Conservation (phyloP, 1,139 yeast genomes). For the Meyerozyma guilliermondii region DNA sequence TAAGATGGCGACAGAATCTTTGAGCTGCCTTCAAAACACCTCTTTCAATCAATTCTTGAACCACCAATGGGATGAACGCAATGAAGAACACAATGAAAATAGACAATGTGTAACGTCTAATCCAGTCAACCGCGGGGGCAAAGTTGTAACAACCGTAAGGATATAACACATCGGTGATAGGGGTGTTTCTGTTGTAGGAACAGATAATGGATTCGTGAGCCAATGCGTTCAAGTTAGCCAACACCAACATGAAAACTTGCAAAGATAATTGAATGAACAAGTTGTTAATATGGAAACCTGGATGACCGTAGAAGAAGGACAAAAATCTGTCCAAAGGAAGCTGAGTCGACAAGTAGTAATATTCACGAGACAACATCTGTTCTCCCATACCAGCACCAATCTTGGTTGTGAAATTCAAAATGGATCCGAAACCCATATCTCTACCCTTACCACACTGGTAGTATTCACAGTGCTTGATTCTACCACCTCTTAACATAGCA, state of each 20-base stretch:
- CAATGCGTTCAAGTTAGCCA: conserved; percentile 86
- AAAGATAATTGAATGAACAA: conserved; percentile 92
- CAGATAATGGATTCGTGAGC: conserved; percentile 89
- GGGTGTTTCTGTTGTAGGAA: conserved; percentile 75
- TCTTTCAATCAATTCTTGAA: conserved; percentile 95
- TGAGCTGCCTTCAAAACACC: conserved; percentile 95
- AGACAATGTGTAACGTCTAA: conserved; percentile 94
- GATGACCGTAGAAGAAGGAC: conserved; percentile 97
- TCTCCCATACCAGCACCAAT: conserved; percentile 99
- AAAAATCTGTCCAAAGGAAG: conserved; percentile 95
- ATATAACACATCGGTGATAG: conserved; percentile 75
- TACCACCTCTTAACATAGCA: conserved; percentile 96
- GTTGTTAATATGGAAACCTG: conserved; percentile 98
- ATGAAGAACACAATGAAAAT: conserved; percentile 98
- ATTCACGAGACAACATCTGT: conserved; percentile 97
- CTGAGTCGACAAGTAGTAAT: conserved; percentile 95
- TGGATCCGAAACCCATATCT: conserved; percentile 98
- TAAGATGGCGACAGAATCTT: conserved; percentile 85
- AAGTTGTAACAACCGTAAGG: conserved; percentile 96
- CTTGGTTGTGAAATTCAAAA: conserved; percentile 96
- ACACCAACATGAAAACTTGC: conserved; percentile 86
- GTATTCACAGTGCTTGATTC: conserved; percentile 98
- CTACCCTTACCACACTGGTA: conserved; percentile 99
- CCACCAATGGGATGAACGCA: conserved; percentile 91
- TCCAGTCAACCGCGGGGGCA: conserved; percentile 90